These are phyloP conservation scores for Vicia villosa DNA, from an alignment of 306 rosid genomes.

Conservation along the genomic window DNA sequence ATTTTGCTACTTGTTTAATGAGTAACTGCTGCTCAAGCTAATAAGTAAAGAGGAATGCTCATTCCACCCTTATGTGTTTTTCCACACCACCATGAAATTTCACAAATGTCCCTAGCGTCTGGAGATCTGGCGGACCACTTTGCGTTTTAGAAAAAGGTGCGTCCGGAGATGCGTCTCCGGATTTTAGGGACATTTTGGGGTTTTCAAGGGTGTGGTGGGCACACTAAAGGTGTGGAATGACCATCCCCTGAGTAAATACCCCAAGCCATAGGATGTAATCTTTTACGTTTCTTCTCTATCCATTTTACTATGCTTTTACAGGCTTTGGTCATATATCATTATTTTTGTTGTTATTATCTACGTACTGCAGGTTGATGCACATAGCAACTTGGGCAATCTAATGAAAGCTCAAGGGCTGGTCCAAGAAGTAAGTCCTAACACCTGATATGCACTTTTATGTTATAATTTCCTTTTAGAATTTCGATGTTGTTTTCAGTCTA, in stretches of 20 bases:
- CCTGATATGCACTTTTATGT: constrained; percentile 23
- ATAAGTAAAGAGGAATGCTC: too few relatives aligned
- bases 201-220: too few relatives aligned
- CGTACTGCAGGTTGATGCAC: constrained; percentile 52
- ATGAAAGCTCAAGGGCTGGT: constrained; percentile 67
- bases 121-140: too few relatives aligned
- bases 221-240: too few relatives aligned
- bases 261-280: constrained; percentile 12
- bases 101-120: too few relatives aligned
- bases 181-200: too few relatives aligned
- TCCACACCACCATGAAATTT: too few relatives aligned
- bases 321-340: constrained; percentile 3
- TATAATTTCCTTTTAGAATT: constrained; percentile 14
- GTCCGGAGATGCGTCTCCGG: too few relatives aligned
- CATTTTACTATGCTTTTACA: background rate
- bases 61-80: too few relatives aligned
- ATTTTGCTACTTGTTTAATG: constrained; percentile 10
- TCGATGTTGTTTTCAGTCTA: background rate
- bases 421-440: constrained; percentile 76
- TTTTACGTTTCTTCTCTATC: constrained; percentile 4
- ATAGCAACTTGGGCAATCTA: constrained; percentile 59
- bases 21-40: background rate
- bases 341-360: constrained; percentile 6
- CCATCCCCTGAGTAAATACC: too few relatives aligned
- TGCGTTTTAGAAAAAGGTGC: too few relatives aligned